Evolutionary conservation across 306 rosid species (phyloP).

Genomic region (Prunus mira): DNA sequence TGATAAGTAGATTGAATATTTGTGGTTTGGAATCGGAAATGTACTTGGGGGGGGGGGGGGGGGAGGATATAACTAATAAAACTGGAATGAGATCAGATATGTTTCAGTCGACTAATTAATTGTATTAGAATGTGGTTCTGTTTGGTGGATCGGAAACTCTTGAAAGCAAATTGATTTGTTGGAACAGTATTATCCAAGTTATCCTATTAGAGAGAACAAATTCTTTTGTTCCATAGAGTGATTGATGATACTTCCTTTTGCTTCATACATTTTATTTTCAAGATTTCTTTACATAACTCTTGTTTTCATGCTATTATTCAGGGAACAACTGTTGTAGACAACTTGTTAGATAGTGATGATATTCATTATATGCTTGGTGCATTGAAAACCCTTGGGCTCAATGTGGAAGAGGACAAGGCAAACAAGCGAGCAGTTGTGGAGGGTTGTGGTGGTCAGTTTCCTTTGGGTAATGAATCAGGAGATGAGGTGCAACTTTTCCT

Average conservation of each 20-base stretch:
- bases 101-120: background rate
- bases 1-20: background rate
- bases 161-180: background rate
- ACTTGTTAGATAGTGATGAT: constrained; percentile 88
- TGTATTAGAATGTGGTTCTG: background rate
- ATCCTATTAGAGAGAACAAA: background rate
- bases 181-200: background rate
- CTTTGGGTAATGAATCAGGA: constrained; percentile 50
- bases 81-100: background rate
- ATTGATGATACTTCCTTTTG: background rate
- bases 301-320: constrained; percentile 27
- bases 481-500: constrained; percentile 86
- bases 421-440: constrained; percentile 76
- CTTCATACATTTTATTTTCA: background rate
- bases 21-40: background rate
- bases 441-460: constrained; percentile 92
- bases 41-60: background rate
- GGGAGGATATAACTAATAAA: background rate
- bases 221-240: background rate
- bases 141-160: background rate
- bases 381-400: constrained; percentile 73
- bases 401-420: constrained; percentile 72
- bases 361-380: constrained; percentile 95
- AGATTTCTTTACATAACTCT: background rate
- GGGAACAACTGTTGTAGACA: constrained; percentile 98